Percentiles rank a stretch among this genome's conserved stretches.
Evolutionary conservation across 495 filamentous ascomycete species (phyloP).

Genomic region (Penicillium nucicola): DNA sequence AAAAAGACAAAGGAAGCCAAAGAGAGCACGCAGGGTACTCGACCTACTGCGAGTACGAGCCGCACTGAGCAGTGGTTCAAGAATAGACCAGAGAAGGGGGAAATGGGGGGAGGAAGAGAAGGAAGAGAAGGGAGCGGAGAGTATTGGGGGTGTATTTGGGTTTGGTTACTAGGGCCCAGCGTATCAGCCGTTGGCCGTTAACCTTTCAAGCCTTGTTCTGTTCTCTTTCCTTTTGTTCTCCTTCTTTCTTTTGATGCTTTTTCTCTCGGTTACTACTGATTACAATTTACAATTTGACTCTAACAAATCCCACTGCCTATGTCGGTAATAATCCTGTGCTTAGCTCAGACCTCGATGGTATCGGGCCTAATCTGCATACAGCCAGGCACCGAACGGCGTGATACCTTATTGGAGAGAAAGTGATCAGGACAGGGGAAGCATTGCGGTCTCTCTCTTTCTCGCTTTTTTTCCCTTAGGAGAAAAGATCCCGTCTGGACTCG

Average conservation of each 20-base stretch:
- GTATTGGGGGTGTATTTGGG: conserved; percentile 28
- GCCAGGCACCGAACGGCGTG: background rate
- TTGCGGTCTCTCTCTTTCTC: conserved; percentile 1
- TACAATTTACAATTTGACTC: too few relatives aligned
- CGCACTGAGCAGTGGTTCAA: conserved; percentile 15
- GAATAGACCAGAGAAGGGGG: conserved; percentile 3
- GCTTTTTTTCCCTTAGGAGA: conserved; percentile 9
- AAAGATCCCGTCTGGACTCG: conserved; percentile 17
- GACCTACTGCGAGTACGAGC: conserved; percentile 17
- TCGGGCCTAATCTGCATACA: too few relatives aligned
- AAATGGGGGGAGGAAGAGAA: conserved; percentile 13
- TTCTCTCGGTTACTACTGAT: too few relatives aligned
- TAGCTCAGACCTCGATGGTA: too few relatives aligned
- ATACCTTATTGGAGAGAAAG: too few relatives aligned
- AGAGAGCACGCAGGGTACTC: conserved; percentile 11
- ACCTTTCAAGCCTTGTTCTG: too few relatives aligned
- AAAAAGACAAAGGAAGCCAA: conserved; percentile 7
- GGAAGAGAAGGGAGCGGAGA: conserved; percentile 22
- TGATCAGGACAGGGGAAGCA: too few relatives aligned
- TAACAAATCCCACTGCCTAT: too few relatives aligned
- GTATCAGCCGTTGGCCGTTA: background rate
- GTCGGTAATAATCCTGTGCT: too few relatives aligned
- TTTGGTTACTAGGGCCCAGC: conserved; percentile 15
- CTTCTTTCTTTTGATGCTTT: too few relatives aligned
- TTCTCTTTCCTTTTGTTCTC: too few relatives aligned